A percentile compares a stretch with the other conserved stretches of the same genome.
phyloP scores from a whole-genome alignment of 805 yeast species.

The Jamesozyma rosinii region DNA sequence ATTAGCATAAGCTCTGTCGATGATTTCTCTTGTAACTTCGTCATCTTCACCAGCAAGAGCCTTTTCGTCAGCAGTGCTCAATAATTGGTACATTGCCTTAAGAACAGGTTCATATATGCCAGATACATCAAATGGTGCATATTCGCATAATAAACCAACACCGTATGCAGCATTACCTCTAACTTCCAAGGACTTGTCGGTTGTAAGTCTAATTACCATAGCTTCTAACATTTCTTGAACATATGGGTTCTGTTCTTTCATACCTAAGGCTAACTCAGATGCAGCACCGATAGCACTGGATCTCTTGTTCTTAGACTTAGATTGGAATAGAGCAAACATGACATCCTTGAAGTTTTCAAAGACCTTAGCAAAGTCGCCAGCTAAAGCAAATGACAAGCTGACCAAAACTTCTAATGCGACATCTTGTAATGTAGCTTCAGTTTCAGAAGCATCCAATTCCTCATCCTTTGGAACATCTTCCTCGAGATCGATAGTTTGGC shows the following conservation, averaged over 20 bases:
- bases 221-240: slow-evolving; percentile 60
- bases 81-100: slow-evolving; percentile 55
- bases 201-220: slow-evolving; percentile 58
- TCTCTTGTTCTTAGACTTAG: slow-evolving; percentile 65
- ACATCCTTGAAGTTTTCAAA: slow-evolving; percentile 64
- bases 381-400: slow-evolving; percentile 65
- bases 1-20: slow-evolving; percentile 80
- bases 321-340: slow-evolving; percentile 46
- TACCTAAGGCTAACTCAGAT: slow-evolving; percentile 77
- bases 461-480: slow-evolving; percentile 50
- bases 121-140: slow-evolving; percentile 46
- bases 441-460: slow-evolving; percentile 48
- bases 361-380: slow-evolving; percentile 63
- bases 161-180: slow-evolving; percentile 96
- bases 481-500: slow-evolving; percentile 68
- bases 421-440: slow-evolving; percentile 66
- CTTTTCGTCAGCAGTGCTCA: slow-evolving; percentile 72
- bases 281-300: slow-evolving; percentile 78
- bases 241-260: slow-evolving; percentile 58
- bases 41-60: slow-evolving; percentile 44
- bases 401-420: slow-evolving; percentile 80
- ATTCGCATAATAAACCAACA: slow-evolving; percentile 61
- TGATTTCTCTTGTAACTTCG: slow-evolving; percentile 69
- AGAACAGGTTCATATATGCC: slow-evolving; percentile 61
- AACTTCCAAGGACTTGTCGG: slow-evolving; percentile 75